A percentile compares a stretch with the other conserved stretches of the same genome.
Conservation (phyloP, 106 monocot genomes). For the Ottelia alismoides region DNA sequence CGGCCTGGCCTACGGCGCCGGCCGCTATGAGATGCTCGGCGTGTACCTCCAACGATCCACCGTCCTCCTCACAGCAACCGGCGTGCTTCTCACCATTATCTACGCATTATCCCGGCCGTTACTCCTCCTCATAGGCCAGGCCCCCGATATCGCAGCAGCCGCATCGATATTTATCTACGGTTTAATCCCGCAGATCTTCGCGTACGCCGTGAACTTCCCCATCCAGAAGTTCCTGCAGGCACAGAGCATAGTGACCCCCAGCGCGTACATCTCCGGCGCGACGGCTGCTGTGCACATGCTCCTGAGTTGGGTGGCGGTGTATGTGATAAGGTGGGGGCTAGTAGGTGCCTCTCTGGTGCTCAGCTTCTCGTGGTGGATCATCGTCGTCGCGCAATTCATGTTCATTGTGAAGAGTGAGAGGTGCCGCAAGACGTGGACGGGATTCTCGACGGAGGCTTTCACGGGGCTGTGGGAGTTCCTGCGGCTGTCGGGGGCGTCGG, state of each 20-base stretch:
- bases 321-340: conserved; percentile 29
- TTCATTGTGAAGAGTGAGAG: conserved; percentile 32
- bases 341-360: conserved; percentile 41
- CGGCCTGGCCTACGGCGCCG: conserved; percentile 59
- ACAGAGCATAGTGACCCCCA: conserved; percentile 69
- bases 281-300: conserved; percentile 38
- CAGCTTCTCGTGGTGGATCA: conserved; percentile 67
- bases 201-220: conserved; percentile 63
- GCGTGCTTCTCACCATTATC: conserved; percentile 20
- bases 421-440: conserved; percentile 52
- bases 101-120: conserved; percentile 60
- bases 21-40: conserved; percentile 39
- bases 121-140: conserved; percentile 34
- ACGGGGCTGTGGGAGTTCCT: conserved; percentile 45
- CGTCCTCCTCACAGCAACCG: conserved; percentile 31
- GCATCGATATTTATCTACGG: conserved; percentile 50
- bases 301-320: conserved; percentile 37
- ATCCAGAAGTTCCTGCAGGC: conserved; percentile 75
- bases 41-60: conserved; percentile 41
- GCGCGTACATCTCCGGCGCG: conserved; percentile 31
- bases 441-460: conserved; percentile 50
- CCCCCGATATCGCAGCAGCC: conserved; percentile 18
- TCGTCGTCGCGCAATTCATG: conserved; percentile 22
- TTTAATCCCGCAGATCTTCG: conserved; percentile 51
- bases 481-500: conserved; percentile 56